Evolutionary conservation across 225 moss, liverwort and hornwort genomes (phyloP).

Genomic region (Rhytidiadelphus loreus): DNA sequence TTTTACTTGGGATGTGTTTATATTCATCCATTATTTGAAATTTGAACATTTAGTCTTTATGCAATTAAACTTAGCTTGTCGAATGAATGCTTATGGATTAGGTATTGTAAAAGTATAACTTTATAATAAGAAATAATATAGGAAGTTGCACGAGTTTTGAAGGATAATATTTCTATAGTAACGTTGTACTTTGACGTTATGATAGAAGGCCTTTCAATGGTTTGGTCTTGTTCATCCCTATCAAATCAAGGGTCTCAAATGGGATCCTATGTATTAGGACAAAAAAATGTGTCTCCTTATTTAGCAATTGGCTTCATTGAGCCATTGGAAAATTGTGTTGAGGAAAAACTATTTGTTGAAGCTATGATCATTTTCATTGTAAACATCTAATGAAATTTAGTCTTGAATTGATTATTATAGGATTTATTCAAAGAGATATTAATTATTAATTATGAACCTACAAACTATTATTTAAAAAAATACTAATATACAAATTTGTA

Average conservation of each 20-base stretch:
- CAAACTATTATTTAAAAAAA: too few species aligned
- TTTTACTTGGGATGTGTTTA: not conserved
- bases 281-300: not conserved
- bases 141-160: not conserved
- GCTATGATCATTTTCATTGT: not conserved
- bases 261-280: not conserved
- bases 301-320: not conserved
- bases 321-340: not conserved
- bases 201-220: too few species aligned
- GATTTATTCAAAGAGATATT: rapidly evolving
- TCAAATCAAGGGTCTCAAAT: not conserved
- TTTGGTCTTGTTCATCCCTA: not conserved
- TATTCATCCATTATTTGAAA: not conserved
- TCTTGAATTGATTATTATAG: not conserved
- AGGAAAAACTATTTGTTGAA: not conserved
- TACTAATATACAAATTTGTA: not conserved
- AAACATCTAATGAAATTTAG: not conserved
- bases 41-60: not conserved
- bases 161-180: not conserved
- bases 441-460: not conserved
- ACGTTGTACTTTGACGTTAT: not conserved
- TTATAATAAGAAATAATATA: not conserved
- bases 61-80: not conserved
- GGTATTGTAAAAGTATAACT: not conserved
- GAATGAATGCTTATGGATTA: not conserved